A percentile compares a stretch with the other conserved stretches of the same genome.
Evolutionary conservation across 2,329 filamentous ascomycete genomes (phyloP).

Genomic region (Arthrobotrys musiformis): DNA sequence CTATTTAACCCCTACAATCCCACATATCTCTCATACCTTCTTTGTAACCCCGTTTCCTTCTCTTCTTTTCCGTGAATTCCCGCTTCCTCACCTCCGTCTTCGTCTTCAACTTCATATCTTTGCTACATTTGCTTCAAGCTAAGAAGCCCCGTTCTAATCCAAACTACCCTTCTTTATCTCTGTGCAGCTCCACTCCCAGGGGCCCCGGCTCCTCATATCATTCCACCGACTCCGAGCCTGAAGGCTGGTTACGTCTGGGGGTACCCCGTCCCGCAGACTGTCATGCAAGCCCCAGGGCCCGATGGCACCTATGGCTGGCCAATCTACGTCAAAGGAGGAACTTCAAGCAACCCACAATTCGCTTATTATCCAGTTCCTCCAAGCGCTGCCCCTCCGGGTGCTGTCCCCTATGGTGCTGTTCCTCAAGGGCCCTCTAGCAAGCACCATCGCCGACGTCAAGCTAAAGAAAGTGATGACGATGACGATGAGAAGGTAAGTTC

Average conservation of each 20-base stretch:
- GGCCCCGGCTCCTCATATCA: neutral
- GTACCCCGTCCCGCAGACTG: neutral
- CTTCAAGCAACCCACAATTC: constrained; percentile 33
- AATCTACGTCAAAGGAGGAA: constrained; percentile 44
- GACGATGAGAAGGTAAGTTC: constrained; percentile 31
- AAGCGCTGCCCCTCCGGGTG: neutral
- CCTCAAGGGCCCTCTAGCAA: neutral
- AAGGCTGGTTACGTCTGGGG: constrained; percentile 32
- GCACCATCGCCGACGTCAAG: constrained; percentile 6
- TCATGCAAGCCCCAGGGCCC: neutral
- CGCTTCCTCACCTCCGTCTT: too few relatives aligned
- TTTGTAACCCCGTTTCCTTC: neutral
- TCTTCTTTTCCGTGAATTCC: neutral
- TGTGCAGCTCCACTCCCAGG: neutral
- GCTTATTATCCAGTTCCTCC: constrained; percentile 39
- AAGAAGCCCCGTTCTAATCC: neutral
- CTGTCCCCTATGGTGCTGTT: neutral
- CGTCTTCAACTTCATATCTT: neutral
- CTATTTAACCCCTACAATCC: too few relatives aligned
- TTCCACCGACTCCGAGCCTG: neutral
- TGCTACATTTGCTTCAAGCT: neutral
- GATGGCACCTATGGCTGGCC: constrained; percentile 42
- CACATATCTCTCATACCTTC: neutral
- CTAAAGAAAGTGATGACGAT: constrained; percentile 6
- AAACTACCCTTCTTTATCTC: neutral